Percentiles rank a stretch among this genome's conserved stretches.
Evolutionary conservation across 306 rosid genomes (phyloP).

Genomic region (Carpinus viminea): DNA sequence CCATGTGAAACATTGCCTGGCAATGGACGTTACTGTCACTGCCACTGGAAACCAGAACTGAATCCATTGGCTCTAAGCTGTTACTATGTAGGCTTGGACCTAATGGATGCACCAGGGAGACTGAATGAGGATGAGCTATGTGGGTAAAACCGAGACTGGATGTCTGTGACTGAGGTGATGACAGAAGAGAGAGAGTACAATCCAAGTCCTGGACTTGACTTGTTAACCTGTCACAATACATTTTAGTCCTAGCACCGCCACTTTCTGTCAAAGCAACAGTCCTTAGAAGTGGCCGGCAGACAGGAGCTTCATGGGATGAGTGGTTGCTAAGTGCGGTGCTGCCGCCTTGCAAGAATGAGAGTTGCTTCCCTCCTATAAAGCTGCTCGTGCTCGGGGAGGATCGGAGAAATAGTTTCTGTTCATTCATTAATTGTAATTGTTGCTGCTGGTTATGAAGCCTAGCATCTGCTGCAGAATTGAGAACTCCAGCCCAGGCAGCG

Average conservation of each 20-base stretch:
- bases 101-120: slow-evolving; percentile 55
- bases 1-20: slow-evolving; percentile 55
- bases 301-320: slow-evolving; percentile 32
- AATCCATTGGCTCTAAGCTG: slow-evolving; percentile 50
- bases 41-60: slow-evolving; percentile 54
- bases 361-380: slow-evolving; percentile 51
- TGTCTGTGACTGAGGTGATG: slow-evolving; percentile 76
- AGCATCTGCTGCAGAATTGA: slow-evolving; percentile 46
- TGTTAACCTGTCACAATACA: slow-evolving; percentile 48
- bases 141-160: slow-evolving; percentile 55
- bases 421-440: slow-evolving; percentile 43
- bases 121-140: slow-evolving; percentile 44
- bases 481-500: slow-evolving; percentile 56
- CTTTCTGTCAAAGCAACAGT: slow-evolving; percentile 48
- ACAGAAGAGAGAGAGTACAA: slow-evolving; percentile 99
- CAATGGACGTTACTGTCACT: slow-evolving; percentile 36
- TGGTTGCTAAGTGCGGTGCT: slow-evolving; percentile 28
- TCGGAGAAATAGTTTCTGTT: slow-evolving; percentile 53
- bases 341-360: slow-evolving; percentile 44
- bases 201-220: slow-evolving; percentile 48
- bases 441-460: slow-evolving; percentile 48
- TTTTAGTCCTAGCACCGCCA: slow-evolving; percentile 38
- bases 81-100: slow-evolving; percentile 48
- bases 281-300: slow-evolving; percentile 47
- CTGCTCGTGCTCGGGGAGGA: slow-evolving; percentile 40